phyloP scores from a whole-genome alignment of 2,329 filamentous ascomycete species.

The Penicillium sclerotigenum region DNA sequence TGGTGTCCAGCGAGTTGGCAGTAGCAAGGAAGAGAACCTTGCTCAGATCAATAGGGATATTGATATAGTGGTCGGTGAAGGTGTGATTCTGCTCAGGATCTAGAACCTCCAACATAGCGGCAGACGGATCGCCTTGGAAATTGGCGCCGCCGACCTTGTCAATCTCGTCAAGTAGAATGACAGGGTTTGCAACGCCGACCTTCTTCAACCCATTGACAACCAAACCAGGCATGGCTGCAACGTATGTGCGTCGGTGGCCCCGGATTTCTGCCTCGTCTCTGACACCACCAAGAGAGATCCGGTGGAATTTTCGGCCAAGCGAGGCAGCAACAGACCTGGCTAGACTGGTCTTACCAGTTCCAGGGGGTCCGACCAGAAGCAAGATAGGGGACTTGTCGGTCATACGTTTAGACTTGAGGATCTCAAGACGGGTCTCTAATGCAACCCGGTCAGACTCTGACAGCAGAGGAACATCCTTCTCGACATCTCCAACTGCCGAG shows the following conservation, averaged over 20 bases:
- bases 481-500: conserved; percentile 44
- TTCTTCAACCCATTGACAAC: conserved; percentile 93
- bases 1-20: conserved; percentile 90
- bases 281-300: conserved; percentile 93
- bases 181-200: conserved; percentile 90
- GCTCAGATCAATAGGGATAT: conserved; percentile 90
- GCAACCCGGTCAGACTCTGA: conserved; percentile 47
- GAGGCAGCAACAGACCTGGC: conserved; percentile 91
- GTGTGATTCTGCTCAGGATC: conserved; percentile 96
- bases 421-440: conserved; percentile 63
- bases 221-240: conserved; percentile 96
- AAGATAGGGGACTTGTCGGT: conserved; percentile 95
- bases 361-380: conserved; percentile 86
- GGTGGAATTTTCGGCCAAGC: conserved; percentile 90
- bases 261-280: conserved; percentile 95
- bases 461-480: conserved; percentile 56
- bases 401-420: conserved; percentile 78
- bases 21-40: conserved; percentile 98
- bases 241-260: conserved; percentile 91
- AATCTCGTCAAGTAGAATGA: conserved; percentile 94
- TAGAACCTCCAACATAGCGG: conserved; percentile 95
- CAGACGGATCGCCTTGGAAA: conserved; percentile 91
- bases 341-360: conserved; percentile 92
- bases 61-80: conserved; percentile 95
- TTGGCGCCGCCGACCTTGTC: conserved; percentile 92